Conservation (phyloP, 2,329 filamentous ascomycete genomes). For the Alternaria rosae region DNA sequence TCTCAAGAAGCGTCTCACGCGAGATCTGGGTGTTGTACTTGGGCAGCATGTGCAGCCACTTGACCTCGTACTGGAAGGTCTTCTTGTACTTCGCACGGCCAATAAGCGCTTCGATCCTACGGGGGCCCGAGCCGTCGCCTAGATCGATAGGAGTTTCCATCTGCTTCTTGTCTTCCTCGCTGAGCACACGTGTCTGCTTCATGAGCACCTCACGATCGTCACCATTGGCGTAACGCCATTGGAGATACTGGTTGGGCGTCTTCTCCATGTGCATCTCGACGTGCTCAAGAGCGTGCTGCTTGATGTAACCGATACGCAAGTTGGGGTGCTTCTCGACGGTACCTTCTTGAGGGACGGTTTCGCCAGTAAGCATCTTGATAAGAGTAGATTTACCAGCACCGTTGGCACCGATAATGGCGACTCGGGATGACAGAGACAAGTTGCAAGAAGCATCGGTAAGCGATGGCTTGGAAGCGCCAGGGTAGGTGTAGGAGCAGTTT, state of each 20-base stretch:
- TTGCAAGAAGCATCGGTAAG: conserved; percentile 86
- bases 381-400: conserved; percentile 98
- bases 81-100: conserved; percentile 99
- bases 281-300: conserved; percentile 98
- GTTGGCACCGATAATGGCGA: conserved; percentile 96
- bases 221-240: conserved; percentile 97
- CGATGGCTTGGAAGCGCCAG: conserved; percentile 87
- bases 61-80: conserved; percentile 97
- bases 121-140: conserved; percentile 77
- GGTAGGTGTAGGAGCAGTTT: conserved; percentile 91
- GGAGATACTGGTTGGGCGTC: conserved; percentile 97
- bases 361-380: conserved; percentile 95
- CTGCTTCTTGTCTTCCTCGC: conserved; percentile 82
- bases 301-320: conserved; percentile 98
- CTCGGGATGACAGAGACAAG: conserved; percentile 86
- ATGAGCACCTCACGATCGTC: conserved; percentile 96
- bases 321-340: conserved; percentile 99
- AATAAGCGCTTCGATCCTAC: conserved; percentile 86
- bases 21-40: conserved; percentile 95
- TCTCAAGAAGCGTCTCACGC: conserved; percentile 84
- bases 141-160: conserved; percentile 91
- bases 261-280: conserved; percentile 99
- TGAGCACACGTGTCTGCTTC: conserved; percentile 95
- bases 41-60: conserved; percentile 88
- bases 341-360: conserved; percentile 81